Percentiles rank a stretch among this genome's conserved stretches.
phyloP scores from a whole-genome alignment of 139 green algal genomes.

The Coccomyxa sp. region DNA sequence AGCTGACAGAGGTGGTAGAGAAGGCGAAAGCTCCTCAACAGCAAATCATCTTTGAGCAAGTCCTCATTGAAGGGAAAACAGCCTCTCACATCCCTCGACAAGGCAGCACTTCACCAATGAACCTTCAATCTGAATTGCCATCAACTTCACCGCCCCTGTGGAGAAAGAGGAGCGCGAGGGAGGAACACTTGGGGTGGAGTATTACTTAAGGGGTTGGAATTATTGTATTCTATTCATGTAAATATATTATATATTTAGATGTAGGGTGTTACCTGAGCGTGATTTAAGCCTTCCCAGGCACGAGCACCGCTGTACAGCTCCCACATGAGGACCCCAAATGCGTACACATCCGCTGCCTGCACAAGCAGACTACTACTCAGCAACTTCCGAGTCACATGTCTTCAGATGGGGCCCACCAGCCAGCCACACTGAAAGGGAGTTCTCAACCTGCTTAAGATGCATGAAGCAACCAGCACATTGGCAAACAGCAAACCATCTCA shows the following conservation, averaged over 20 bases:
- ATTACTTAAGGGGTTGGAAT: neutral
- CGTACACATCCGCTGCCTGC: constrained; percentile 24
- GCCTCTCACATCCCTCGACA: constrained; percentile 3
- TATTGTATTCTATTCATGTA: neutral
- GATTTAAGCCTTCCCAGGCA: constrained; percentile 42
- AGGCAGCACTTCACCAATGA: constrained; percentile 16
- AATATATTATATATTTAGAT: neutral
- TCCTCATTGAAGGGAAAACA: no score
- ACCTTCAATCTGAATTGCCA: constrained; percentile 12
- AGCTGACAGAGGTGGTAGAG: neutral
- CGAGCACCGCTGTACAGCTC: constrained; percentile 53
- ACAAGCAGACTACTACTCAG: neutral
- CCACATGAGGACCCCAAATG: constrained; percentile 42
- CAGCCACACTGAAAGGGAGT: neutral
- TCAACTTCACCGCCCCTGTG: constrained; percentile 2
- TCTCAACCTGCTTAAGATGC: no score
- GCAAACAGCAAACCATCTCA: no score
- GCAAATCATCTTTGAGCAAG: neutral
- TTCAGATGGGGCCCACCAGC: neutral
- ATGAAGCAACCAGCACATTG: no score
- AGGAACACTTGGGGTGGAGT: neutral
- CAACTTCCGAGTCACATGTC: neutral
- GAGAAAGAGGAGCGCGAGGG: no score
- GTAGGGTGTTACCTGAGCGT: constrained; percentile 25
- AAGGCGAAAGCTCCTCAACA: neutral